Evolutionary conservation across 805 yeast genomes (phyloP).

Genomic region (Barnettozyma siamensis): DNA sequence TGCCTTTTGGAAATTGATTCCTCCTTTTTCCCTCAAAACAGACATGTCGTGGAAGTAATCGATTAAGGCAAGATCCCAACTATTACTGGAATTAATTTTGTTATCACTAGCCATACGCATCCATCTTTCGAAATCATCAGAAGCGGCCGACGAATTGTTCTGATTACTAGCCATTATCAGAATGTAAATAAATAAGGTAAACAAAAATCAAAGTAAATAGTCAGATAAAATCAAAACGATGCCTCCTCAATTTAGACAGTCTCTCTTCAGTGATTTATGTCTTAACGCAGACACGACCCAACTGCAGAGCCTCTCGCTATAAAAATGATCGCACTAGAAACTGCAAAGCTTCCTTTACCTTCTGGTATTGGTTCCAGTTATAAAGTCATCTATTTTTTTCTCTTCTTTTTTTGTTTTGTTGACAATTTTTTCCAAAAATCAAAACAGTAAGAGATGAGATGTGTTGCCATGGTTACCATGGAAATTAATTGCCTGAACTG

Average conservation of each 20-base stretch:
- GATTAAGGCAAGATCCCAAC: constrained; percentile 88
- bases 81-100: constrained; percentile 75
- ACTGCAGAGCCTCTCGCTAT: too few species aligned
- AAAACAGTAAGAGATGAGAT: constrained; percentile 7
- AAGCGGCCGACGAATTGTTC: not conserved
- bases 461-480: constrained; percentile 1
- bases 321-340: too few species aligned
- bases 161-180: too few species aligned
- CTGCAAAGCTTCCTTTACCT: too few species aligned
- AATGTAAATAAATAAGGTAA: not conserved
- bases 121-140: constrained; percentile 60
- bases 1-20: constrained; percentile 85
- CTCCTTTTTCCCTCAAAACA: constrained; percentile 63
- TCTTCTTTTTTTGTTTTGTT: not conserved
- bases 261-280: too few species aligned
- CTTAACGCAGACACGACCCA: too few species aligned
- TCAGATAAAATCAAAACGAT: too few species aligned
- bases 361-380: too few species aligned
- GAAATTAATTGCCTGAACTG: too few species aligned
- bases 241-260: too few species aligned
- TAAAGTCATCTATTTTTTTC: too few species aligned
- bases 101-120: constrained; percentile 77
- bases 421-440: constrained; percentile 2
- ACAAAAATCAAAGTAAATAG: too few species aligned
- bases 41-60: constrained; percentile 87